phyloP scores from a whole-genome alignment of 257 asterid genomes.

The Dorcoceras hygrometricum region DNA sequence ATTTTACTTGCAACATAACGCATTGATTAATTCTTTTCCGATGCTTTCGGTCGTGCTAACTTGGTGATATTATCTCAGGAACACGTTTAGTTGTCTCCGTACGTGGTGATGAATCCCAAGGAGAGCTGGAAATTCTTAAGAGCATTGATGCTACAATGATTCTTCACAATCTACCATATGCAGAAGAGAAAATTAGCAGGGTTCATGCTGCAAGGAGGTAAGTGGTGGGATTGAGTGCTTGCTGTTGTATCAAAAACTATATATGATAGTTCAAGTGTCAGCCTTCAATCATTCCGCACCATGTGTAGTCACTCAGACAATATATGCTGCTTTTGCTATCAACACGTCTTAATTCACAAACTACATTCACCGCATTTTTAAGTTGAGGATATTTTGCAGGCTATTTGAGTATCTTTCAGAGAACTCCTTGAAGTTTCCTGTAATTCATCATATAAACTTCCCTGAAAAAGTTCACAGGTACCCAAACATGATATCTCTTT shows the following conservation, averaged over 20 bases:
- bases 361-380: background rate
- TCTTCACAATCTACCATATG: slow-evolving; percentile 74
- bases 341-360: no score
- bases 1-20: slow-evolving; percentile 14
- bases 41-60: slow-evolving; percentile 21
- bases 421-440: slow-evolving; percentile 78
- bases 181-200: slow-evolving; percentile 80
- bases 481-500: slow-evolving; percentile 18
- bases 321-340: no score
- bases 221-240: background rate
- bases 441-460: slow-evolving; percentile 87
- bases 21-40: background rate
- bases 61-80: slow-evolving; percentile 41
- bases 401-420: slow-evolving; percentile 84
- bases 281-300: no score
- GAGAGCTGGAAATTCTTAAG: slow-evolving; percentile 73
- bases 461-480: slow-evolving; percentile 80
- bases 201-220: slow-evolving; percentile 97
- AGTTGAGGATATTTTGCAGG: slow-evolving; percentile 48
- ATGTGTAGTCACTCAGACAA: no score
- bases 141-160: slow-evolving; percentile 65
- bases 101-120: slow-evolving; percentile 77
- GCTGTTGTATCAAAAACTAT: no score
- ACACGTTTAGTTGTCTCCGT: slow-evolving; percentile 75
- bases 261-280: no score